Conservation (phyloP, 805 yeast species). For the Metschnikowia cerradonensis region DNA sequence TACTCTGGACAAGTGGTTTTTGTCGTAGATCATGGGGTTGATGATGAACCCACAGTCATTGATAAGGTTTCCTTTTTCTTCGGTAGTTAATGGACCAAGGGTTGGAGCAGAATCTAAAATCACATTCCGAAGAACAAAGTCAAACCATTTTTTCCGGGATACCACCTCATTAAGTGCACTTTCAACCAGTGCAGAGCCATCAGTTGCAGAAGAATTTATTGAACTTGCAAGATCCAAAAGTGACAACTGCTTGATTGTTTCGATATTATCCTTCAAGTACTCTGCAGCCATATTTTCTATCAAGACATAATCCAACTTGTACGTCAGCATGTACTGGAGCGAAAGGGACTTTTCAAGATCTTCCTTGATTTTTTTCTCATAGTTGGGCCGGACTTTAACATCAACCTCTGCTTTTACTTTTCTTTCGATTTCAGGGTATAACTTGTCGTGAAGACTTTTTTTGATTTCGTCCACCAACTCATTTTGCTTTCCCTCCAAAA, state of each 20-base stretch:
- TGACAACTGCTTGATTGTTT: slow-evolving; percentile 1
- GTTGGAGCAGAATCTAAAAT: slow-evolving; percentile 15
- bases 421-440: background rate
- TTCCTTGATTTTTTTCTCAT: slow-evolving; percentile 1
- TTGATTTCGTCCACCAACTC: slow-evolving; percentile 6
- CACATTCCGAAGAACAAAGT: slow-evolving; percentile 15
- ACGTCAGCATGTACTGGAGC: background rate
- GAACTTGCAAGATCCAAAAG: slow-evolving; percentile 2
- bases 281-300: slow-evolving; percentile 7
- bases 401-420: background rate
- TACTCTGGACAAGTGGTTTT: slow-evolving; percentile 12
- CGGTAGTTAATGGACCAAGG: slow-evolving; percentile 11
- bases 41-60: slow-evolving; percentile 12
- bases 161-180: slow-evolving; percentile 1
- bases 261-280: slow-evolving; percentile 8
- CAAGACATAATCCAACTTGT: slow-evolving; percentile 6
- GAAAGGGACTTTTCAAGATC: slow-evolving; percentile 4
- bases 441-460: slow-evolving; percentile 6
- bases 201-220: background rate
- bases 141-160: slow-evolving; percentile 10
- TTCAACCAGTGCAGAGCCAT: slow-evolving; percentile 2
- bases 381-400: background rate
- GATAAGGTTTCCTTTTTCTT: slow-evolving; percentile 17
- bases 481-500: slow-evolving; percentile 5
- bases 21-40: slow-evolving; percentile 13